Conservation (phyloP, 257 asterid species). For the Fraxinus excelsior region DNA sequence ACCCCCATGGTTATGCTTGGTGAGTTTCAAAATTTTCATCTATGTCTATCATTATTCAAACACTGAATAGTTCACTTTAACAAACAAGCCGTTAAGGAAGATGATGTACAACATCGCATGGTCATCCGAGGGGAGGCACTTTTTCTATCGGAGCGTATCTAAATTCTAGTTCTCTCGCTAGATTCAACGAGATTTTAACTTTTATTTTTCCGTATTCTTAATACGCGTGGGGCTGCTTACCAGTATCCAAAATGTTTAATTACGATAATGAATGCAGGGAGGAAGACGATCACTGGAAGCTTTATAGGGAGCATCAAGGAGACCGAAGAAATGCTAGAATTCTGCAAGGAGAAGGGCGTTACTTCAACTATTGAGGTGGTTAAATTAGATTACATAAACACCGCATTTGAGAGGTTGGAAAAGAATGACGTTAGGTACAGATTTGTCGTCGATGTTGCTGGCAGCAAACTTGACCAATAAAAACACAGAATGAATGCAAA, state of each 20-base stretch:
- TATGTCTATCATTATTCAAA: neutral
- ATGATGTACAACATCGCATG: no score
- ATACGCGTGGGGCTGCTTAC: neutral
- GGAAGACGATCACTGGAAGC: conserved; percentile 88
- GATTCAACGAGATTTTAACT: no score
- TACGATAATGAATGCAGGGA: conserved; percentile 41
- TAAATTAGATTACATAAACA: conserved; percentile 84
- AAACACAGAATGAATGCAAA: neutral
- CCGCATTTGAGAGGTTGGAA: conserved; percentile 84
- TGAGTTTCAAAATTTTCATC: conserved; percentile 32
- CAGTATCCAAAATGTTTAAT: neutral
- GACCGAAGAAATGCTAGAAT: conserved; percentile 80
- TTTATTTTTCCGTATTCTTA: neutral
- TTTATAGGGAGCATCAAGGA: conserved; percentile 90
- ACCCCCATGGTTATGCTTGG: conserved; percentile 92
- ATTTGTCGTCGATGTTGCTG: conserved; percentile 88
- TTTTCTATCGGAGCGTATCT: no score
- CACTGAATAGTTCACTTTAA: no score
- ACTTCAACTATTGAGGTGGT: conserved; percentile 74
- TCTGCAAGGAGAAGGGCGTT: conserved; percentile 80
- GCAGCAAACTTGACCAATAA: conserved; percentile 66
- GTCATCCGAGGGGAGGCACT: no score
- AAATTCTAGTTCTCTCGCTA: no score
- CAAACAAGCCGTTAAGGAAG: no score
- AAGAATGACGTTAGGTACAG: conserved; percentile 92